phyloP scores from a whole-genome alignment of 2,329 filamentous ascomycete species.

The Cytospora paraplurivora region DNA sequence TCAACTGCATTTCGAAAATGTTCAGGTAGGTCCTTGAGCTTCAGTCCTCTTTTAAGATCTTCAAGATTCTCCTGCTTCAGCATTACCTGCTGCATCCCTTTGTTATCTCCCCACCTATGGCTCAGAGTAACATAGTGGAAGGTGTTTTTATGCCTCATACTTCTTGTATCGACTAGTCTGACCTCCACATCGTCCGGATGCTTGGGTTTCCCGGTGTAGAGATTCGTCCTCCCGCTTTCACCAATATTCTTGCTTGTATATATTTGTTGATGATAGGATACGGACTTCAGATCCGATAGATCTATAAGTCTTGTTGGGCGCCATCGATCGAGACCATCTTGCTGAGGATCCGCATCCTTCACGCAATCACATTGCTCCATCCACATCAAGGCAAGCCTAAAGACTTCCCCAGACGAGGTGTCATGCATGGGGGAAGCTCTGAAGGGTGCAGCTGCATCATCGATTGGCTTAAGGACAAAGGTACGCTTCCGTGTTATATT shows the following conservation, averaged over 20 bases:
- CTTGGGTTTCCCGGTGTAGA: too few relatives aligned
- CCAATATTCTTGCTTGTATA: too few relatives aligned
- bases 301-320: background rate
- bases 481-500: too few relatives aligned
- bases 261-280: too few relatives aligned
- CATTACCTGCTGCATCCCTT: background rate
- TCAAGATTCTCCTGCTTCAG: background rate
- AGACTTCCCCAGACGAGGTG: background rate
- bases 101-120: constrained; percentile 12
- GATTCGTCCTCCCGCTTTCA: too few relatives aligned
- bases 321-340: too few relatives aligned
- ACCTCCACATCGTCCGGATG: too few relatives aligned
- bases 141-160: background rate
- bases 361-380: background rate
- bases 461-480: too few relatives aligned
- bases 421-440: background rate
- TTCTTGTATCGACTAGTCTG: too few relatives aligned
- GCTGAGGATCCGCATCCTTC: too few relatives aligned
- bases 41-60: background rate
- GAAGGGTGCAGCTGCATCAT: too few relatives aligned
- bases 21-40: background rate
- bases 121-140: constrained; percentile 15
- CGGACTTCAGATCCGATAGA: background rate
- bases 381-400: background rate
- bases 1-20: constrained; percentile 5